Conservation (phyloP, 495 filamentous ascomycete species). For the Corynascus novoguineensis region DNA sequence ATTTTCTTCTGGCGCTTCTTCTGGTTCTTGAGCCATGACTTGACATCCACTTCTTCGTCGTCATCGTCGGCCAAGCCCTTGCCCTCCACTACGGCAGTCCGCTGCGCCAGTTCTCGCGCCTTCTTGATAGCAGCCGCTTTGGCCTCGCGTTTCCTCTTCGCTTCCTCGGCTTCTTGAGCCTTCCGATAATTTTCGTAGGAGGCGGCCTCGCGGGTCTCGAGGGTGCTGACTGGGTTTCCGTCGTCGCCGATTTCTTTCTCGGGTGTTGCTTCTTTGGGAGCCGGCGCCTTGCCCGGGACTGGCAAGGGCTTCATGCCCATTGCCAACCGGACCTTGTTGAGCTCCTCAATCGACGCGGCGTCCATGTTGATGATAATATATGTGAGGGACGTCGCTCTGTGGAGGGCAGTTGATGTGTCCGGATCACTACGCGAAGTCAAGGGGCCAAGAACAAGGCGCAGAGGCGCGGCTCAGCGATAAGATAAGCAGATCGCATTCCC, state of each 20-base stretch:
- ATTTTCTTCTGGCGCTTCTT: constrained; percentile 92
- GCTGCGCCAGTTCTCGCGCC: constrained; percentile 74
- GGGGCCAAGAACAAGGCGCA: background rate
- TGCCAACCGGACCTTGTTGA: constrained; percentile 84
- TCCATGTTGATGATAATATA: constrained; percentile 58
- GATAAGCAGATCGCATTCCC: constrained; percentile 16
- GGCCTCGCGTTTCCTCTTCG: constrained; percentile 72
- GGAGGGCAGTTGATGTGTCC: background rate
- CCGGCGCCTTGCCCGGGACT: constrained; percentile 56
- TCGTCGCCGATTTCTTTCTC: constrained; percentile 45
- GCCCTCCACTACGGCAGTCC: constrained; percentile 69
- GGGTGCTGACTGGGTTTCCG: constrained; percentile 68
- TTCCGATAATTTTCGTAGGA: constrained; percentile 60
- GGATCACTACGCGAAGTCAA: constrained; percentile 1
- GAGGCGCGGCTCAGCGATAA: constrained; percentile 16
- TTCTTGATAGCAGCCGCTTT: constrained; percentile 76
- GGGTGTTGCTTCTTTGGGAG: constrained; percentile 28
- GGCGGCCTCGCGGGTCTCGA: constrained; percentile 73
- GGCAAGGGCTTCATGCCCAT: constrained; percentile 89
- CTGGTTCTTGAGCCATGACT: constrained; percentile 73
- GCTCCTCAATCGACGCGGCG: constrained; percentile 82
- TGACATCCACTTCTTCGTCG: constrained; percentile 67
- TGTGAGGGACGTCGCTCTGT: background rate
- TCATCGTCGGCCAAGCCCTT: constrained; percentile 72
- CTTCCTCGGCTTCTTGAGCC: constrained; percentile 48